Conservation (phyloP, 805 yeast genomes). For the Tetrapisispora iriomotensis region DNA sequence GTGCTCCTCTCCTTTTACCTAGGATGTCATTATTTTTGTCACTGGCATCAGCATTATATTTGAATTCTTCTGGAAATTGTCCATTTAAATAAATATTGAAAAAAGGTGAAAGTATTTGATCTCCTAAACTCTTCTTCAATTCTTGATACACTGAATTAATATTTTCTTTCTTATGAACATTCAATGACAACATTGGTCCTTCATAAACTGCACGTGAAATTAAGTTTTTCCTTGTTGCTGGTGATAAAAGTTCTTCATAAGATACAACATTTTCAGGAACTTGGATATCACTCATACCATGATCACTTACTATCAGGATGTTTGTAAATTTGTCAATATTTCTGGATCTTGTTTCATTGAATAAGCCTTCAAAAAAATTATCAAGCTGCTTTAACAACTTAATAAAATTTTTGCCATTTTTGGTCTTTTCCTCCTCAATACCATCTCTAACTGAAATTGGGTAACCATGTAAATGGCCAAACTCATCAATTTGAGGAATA, state of each 20-base stretch:
- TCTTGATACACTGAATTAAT: conserved; percentile 36
- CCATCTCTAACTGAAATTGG: conserved; percentile 37
- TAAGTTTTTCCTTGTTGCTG: conserved; percentile 16
- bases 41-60: conserved; percentile 26
- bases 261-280: conserved; percentile 32
- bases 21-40: conserved; percentile 19
- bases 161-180: conserved; percentile 4
- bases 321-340: conserved; percentile 60
- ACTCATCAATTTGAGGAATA: conserved; percentile 73
- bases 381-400: conserved; percentile 48
- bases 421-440: conserved; percentile 1
- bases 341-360: conserved; percentile 40
- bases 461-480: conserved; percentile 68
- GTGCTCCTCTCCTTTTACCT: conserved; percentile 56
- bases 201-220: conserved; percentile 11
- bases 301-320: conserved; percentile 74
- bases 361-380: conserved; percentile 42
- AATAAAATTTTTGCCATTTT: conserved; percentile 20
- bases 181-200: conserved; percentile 13
- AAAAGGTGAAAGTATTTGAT: conserved; percentile 8
- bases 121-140: conserved; percentile 28
- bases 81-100: conserved; percentile 41
- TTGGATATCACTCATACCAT: conserved; percentile 87
- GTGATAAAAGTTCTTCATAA: conserved; percentile 61
- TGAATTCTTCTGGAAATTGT: conserved; percentile 37